Conservation (phyloP, 257 asterid genomes). For the Penstemon davidsonii region DNA sequence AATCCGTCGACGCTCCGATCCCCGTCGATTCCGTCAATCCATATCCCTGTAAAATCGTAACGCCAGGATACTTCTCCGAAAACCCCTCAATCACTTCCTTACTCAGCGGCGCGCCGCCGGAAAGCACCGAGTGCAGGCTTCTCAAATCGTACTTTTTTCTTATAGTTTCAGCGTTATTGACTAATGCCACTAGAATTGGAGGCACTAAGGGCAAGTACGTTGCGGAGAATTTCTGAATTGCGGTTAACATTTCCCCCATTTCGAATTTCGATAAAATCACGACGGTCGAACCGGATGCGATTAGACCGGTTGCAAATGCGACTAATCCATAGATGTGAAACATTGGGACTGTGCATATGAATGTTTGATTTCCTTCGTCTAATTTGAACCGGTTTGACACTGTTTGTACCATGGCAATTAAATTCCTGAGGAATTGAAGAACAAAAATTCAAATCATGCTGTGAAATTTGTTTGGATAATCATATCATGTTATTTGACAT, state of each 20-base stretch:
- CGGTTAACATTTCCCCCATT: slow-evolving; percentile 66
- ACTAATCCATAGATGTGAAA: slow-evolving; percentile 90
- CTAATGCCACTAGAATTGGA: slow-evolving; percentile 69
- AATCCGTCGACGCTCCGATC: slow-evolving; percentile 76
- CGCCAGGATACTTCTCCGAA: slow-evolving; percentile 61
- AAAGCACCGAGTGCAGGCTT: slow-evolving; percentile 55
- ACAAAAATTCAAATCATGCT: too few species aligned
- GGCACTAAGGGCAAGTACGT: slow-evolving; percentile 78
- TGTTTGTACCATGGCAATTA: slow-evolving; percentile 72
- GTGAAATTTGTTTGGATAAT: too few species aligned
- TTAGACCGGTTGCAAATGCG: slow-evolving; percentile 65
- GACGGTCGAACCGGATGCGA: slow-evolving; percentile 75
- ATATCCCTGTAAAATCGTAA: slow-evolving; percentile 78
- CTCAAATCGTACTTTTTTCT: slow-evolving; percentile 58
- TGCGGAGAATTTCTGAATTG: slow-evolving; percentile 67
- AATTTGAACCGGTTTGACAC: slow-evolving; percentile 45
- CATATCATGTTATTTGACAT: too few species aligned
- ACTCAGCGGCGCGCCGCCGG: slow-evolving; percentile 96
- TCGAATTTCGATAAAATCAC: slow-evolving; percentile 81
- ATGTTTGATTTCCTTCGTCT: slow-evolving; percentile 39
- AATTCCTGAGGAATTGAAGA: slow-evolving; percentile 28
- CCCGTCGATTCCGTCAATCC: slow-evolving; percentile 93
- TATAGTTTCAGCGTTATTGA: slow-evolving; percentile 54
- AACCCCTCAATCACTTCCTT: slow-evolving; percentile 86
- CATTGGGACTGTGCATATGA: slow-evolving; percentile 91